Percentiles rank a stretch among this genome's conserved stretches.
These are phyloP conservation scores for Phytophthora brassicae DNA, from an alignment of 352 stramenopile genomes.

Conservation along the genomic window DNA sequence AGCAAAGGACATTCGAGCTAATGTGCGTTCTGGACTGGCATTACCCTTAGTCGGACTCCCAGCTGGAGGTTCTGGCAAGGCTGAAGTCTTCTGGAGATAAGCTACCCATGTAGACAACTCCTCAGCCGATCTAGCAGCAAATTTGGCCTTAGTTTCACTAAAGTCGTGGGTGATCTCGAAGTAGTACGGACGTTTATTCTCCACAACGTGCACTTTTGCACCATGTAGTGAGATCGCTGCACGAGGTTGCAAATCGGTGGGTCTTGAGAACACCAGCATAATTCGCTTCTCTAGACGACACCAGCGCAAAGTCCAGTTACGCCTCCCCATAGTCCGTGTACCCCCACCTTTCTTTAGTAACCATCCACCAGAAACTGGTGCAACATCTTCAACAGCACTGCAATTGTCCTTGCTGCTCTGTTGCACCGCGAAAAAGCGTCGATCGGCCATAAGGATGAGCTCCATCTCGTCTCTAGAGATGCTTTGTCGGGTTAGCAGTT, in stretches of 20 bases:
- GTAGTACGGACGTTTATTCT: conserved; percentile 77
- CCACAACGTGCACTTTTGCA: conserved; percentile 57
- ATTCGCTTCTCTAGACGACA: conserved; percentile 78
- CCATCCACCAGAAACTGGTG: conserved; percentile 45
- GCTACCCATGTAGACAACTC: conserved; percentile 66
- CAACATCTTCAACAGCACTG: conserved; percentile 10
- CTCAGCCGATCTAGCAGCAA: conserved; percentile 63
- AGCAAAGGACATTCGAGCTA: conserved; percentile 71
- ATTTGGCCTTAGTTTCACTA: conserved; percentile 76
- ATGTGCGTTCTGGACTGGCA: conserved; percentile 39
- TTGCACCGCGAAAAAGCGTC: conserved; percentile 73
- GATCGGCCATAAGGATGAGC: conserved; percentile 67
- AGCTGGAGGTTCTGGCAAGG: conserved; percentile 48
- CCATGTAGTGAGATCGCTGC: conserved; percentile 68
- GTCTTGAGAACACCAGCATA: conserved; percentile 64
- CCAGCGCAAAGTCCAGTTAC: conserved; percentile 79
- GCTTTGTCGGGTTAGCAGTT: conserved; percentile 60
- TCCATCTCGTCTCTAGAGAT: conserved; percentile 77
- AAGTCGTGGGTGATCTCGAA: conserved; percentile 80
- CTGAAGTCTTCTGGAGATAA: conserved; percentile 48
- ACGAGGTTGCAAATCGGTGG: conserved; percentile 52
- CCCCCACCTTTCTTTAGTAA: conserved; percentile 83
- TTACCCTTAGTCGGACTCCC: conserved; percentile 44
- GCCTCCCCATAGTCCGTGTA: conserved; percentile 68
- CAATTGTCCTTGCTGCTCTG: conserved; percentile 27